A percentile compares a stretch with the other conserved stretches of the same genome.
Conservation (phyloP, 2,329 filamentous ascomycete species). For the Arthroderma uncinatum region DNA sequence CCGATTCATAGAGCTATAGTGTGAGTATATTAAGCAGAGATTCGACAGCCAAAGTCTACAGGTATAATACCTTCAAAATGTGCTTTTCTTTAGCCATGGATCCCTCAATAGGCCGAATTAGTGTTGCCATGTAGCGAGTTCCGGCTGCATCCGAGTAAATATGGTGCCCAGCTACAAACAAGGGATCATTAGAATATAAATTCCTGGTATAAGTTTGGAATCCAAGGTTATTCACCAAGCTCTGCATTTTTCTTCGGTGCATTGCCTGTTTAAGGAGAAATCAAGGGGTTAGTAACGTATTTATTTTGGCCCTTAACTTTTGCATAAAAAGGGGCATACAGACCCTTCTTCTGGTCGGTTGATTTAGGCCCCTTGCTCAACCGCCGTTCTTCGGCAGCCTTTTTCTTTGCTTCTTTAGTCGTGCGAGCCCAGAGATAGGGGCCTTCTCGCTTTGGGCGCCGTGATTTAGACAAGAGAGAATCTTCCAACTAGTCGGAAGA, state of each 20-base stretch:
- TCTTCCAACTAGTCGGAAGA: slow-evolving; percentile 40
- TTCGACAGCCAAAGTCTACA: background rate
- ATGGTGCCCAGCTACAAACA: slow-evolving; percentile 46
- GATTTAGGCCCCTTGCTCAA: background rate
- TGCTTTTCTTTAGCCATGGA: slow-evolving; percentile 48
- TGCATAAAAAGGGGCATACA: background rate
- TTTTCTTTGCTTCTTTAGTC: slow-evolving; percentile 30
- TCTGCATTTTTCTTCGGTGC: background rate
- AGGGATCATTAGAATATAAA: background rate
- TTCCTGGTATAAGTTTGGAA: background rate
- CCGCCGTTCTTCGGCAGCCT: slow-evolving; percentile 4
- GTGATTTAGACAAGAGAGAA: slow-evolving; percentile 26
- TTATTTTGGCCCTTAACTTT: background rate
- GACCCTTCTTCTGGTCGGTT: background rate
- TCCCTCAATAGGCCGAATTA: slow-evolving; percentile 44
- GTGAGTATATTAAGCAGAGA: slow-evolving; percentile 9
- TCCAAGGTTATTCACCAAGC: background rate
- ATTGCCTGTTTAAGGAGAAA: background rate
- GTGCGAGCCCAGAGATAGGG: slow-evolving; percentile 23
- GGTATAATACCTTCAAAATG: slow-evolving; percentile 41
- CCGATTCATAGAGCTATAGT: slow-evolving; percentile 56
- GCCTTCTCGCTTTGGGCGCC: slow-evolving; percentile 25
- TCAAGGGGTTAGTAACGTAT: background rate
- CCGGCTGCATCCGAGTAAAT: slow-evolving; percentile 52
- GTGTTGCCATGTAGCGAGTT: slow-evolving; percentile 53